Conservation (phyloP, 139 green algal genomes). For the Tetraselmis chui region DNA sequence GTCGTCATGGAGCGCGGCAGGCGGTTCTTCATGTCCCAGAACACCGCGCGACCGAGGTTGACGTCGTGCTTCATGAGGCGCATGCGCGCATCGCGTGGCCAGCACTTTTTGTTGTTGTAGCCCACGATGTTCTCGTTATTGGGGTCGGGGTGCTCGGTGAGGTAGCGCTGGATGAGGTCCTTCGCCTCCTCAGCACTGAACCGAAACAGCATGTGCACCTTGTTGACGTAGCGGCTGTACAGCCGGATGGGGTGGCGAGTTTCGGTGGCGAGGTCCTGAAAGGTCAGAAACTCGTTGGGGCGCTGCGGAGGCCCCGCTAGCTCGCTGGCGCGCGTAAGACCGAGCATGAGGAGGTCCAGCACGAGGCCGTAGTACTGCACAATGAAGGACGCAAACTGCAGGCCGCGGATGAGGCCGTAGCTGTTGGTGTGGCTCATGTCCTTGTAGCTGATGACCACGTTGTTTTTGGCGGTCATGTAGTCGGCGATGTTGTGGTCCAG, state of each 20-base stretch:
- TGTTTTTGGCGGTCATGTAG: slow-evolving; percentile 93
- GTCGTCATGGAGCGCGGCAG: slow-evolving; percentile 83
- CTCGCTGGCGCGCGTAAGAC: slow-evolving; percentile 90
- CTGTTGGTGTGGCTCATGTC: slow-evolving; percentile 99
- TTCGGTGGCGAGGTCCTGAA: slow-evolving; percentile 81
- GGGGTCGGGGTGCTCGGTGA: slow-evolving; percentile 98
- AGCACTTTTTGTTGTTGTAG: slow-evolving; percentile 99
- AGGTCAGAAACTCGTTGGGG: slow-evolving; percentile 97
- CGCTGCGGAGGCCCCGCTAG: slow-evolving; percentile 84
- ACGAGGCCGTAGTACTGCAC: slow-evolving; percentile 94
- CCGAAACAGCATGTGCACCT: slow-evolving; percentile 76
- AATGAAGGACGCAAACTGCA: slow-evolving; percentile 97
- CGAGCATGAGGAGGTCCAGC: slow-evolving; percentile 94
- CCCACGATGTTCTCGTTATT: slow-evolving; percentile 99
- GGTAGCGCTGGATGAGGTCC: slow-evolving; percentile 92
- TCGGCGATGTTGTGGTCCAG: slow-evolving; percentile 98
- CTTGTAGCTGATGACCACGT: slow-evolving; percentile 80
- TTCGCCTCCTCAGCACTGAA: slow-evolving; percentile 92
- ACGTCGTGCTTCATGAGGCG: slow-evolving; percentile 99
- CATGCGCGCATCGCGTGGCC: slow-evolving; percentile 97
- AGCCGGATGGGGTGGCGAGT: slow-evolving; percentile 93
- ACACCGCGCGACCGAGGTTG: slow-evolving; percentile 94
- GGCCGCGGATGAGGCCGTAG: slow-evolving; percentile 95
- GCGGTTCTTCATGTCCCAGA: slow-evolving; percentile 94
- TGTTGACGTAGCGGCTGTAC: slow-evolving; percentile 92